Evolutionary conservation across 495 filamentous ascomycete species (phyloP), one percentile per base, ranked within the genome.

Genomic region (Penicillium simplicissimum): DNA sequence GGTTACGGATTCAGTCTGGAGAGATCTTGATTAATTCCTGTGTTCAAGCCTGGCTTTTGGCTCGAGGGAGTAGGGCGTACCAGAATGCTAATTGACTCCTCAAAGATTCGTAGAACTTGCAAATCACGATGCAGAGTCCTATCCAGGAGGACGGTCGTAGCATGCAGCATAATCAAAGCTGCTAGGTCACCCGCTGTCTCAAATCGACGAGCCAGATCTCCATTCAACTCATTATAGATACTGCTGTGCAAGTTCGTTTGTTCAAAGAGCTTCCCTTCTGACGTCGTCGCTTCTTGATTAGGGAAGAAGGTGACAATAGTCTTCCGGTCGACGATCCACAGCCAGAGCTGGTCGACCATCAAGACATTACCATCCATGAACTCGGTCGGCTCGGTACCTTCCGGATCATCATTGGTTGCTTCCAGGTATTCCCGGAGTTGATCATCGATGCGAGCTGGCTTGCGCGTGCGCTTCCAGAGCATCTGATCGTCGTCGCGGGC

Each of bases 281-380:
- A 75, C 0, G 71, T 79, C 2, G 72, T 76, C 6, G 74, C 68
- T 45, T 78, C 72, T 47, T 76, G 75, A 15, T 74, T 71, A 1
- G 85, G 82, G 60, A 87, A 87, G 68, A 86, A 87, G 0, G 86
- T 87, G 9, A 82, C 73, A 35, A 87, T 64, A 2, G 82, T 85
- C 77, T 83, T 85, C 25, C 77, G 76, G 58, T 88, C 81, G 7
- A 88, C 80, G 14, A 87, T 82, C 85, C 85, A 90, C 1, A 89
- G 68, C 87, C 87, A 89, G 5, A 90, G 74, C 60, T 89, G 86
- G 61, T 89, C 87, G 8, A 90, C 86, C 86, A 89, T 89, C 13
- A 89, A 74, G 15, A 88, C 81, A 63, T 87, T 87, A 0, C 82
- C 83, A 34, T 88, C 79, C 52, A 80, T 75, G 10, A 85, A 77